Evolutionary conservation across 805 yeast genomes (phyloP), one percentile per base, ranked within the genome.

Genomic region (Yamadazyma takamatsuzukensis): DNA sequence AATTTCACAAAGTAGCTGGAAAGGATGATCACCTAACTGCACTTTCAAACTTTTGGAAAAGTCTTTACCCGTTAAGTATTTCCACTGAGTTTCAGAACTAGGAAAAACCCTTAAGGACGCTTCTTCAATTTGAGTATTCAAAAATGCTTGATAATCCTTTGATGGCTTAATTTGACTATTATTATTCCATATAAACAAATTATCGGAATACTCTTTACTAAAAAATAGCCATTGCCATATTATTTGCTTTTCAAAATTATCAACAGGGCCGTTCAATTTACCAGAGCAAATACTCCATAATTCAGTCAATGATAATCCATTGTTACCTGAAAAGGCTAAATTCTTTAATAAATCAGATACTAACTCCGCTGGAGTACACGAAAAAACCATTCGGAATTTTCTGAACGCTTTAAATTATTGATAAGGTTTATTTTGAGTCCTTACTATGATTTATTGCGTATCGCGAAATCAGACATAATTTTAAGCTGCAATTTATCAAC

Each of bases 1-100:
- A 33, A 83, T 78, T 30, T 73, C 78, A 31, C 76, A 59, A 14
- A 83, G 51, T 24, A 83, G 74, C 10, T 83, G 79, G 45, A 59
- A 64, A 7, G 66, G 64, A 22, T 58, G 53, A 8, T 68, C 73
- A 3, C 86, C 87, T 18, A 83, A 49, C 4, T 66, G 55, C 30
- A 70, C 64, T 44, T 73, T 76, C 22, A 70, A 64, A 36, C 67
- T 65, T 19, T 70, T 68, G 19, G 70, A 67, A 10, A 53, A 49
- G 14, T 55, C 61, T 1, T 54, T 45, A 2, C 83, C 84, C 0
- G 85, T 74, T 25, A 83, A 54, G 30, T 64, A 68, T 12, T 65
- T 46, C 68, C 83, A 81, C 45, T 77, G 76, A 24, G 70, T 70
- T 34, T 74, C 79, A 17, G 74, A 74, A 4, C 68, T 61, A 3